Evolutionary conservation across 2,329 filamentous ascomycete species (phyloP), one percentile per base, ranked within the genome.

Genomic region (Colletotrichum destructivum): DNA sequence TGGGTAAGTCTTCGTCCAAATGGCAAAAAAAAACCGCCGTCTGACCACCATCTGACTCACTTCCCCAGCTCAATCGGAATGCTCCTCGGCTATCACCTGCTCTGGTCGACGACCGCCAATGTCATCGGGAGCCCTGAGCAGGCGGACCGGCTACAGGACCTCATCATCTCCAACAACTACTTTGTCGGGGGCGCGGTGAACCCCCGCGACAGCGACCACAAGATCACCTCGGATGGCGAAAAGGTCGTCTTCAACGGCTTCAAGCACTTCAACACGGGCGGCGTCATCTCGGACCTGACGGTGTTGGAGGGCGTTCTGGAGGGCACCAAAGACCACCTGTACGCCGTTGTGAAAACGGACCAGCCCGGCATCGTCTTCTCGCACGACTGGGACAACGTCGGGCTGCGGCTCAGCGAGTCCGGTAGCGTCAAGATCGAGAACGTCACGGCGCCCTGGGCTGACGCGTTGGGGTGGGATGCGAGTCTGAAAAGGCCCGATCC

Each of bases 211-310:
- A 88, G 82, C 49, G 90, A 92, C 74, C 79, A 91, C 11, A 87
- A 84, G 40, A 89, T 91, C 72, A 88, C 83, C 0, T 79, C 83
- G 1, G 83, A 89, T 1, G 88, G 87, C 1, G 86, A 89, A 4
- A 80, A 85, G 2, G 78, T 92, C 16, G 77, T 90, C 2, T 92
- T 91, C 78, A 88, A 88, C 69, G 90, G 90, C 1, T 85, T 84
- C 79, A 93, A 93, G 78, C 84, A 88, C 79, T 92, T 92, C 83
- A 92, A 90, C 76, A 93, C 90, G 0, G 91, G 91, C 0, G 90
- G 90, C 35, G 90, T 91, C 0, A 84, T 93, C 2, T 91, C 89
- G 0, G 90, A 93, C 70, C 80, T 92, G 23, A 92, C 90, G 0
- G 89, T 92, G 0, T 84, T 93, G 0, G 90, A 93, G 75, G 90